A percentile compares a stretch with the other conserved stretches of the same genome.
Conservation (phyloP, 371 early-diverging fungal genomes). For the Dichotomocladium elegans region DNA sequence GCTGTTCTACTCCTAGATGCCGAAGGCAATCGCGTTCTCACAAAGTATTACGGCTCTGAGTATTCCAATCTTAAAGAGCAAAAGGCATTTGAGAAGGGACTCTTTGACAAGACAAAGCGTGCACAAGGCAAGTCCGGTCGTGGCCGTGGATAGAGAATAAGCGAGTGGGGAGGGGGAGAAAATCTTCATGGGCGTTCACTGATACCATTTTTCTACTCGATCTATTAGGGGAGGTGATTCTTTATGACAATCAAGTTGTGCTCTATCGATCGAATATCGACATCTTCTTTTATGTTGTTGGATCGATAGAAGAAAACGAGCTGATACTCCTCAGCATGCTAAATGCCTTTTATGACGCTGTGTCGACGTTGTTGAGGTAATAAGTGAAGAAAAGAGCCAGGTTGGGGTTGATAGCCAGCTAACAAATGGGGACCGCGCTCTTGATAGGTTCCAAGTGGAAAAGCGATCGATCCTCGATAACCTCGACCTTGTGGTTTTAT, state of each 20-base stretch:
- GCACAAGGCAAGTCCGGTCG: conserved; percentile 46
- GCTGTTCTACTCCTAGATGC: conserved; percentile 89
- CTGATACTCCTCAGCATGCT: conserved; percentile 77
- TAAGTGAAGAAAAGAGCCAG: no score
- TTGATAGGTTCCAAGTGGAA: conserved; percentile 83
- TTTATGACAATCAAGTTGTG: conserved; percentile 89
- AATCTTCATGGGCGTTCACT: neutral
- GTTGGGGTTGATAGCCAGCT: neutral
- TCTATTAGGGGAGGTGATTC: conserved; percentile 73
- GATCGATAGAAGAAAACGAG: conserved; percentile 93
- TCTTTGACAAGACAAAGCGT: conserved; percentile 87
- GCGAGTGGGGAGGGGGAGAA: neutral
- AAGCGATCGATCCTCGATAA: conserved; percentile 89
- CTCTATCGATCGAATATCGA: conserved; percentile 84
- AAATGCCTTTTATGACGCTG: conserved; percentile 81
- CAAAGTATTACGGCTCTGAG: conserved; percentile 84
- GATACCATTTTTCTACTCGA: neutral
- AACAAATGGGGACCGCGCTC: neutral
- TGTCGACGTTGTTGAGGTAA: conserved; percentile 80
- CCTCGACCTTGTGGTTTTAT: conserved; percentile 86
- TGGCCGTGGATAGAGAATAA: neutral
- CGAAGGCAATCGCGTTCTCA: conserved; percentile 88
- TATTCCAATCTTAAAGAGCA: conserved; percentile 75
- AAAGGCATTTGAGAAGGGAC: conserved; percentile 84
- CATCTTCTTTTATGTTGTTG: conserved; percentile 88